Percentiles rank a stretch among this genome's conserved stretches.
Conservation (phyloP, 305 asterid genomes). For the Solanum chacoense region DNA sequence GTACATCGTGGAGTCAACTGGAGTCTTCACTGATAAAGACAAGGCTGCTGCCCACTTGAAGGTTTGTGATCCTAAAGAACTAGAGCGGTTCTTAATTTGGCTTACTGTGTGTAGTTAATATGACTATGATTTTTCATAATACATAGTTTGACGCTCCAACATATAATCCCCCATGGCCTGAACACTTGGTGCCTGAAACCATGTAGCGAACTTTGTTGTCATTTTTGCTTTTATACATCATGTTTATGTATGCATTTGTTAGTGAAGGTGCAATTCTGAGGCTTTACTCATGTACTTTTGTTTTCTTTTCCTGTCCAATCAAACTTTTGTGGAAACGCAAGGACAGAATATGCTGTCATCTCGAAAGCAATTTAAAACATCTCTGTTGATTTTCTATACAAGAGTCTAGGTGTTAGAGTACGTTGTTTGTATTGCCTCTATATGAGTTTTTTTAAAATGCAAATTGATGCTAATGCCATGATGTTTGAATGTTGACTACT, state of each 20-base stretch:
- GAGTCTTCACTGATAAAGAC: conserved; percentile 29
- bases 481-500: not conserved
- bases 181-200: not conserved
- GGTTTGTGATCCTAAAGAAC: conserved; percentile 7
- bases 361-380: not conserved
- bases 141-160: not conserved
- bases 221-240: not conserved
- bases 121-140: not conserved
- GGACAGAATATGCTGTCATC: not conserved
- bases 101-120: not conserved
- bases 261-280: not conserved
- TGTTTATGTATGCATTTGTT: not conserved
- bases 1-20: conserved; percentile 24
- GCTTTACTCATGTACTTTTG: not conserved
- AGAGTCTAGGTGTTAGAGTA: not conserved
- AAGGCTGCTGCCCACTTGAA: conserved; percentile 33
- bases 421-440: not conserved
- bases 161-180: not conserved
- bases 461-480: not conserved
- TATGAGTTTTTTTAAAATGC: not conserved
- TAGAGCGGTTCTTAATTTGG: not conserved
- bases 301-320: not conserved
- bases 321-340: not conserved
- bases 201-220: not conserved
- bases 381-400: not conserved